These are phyloP conservation scores for Nothophaeocryptopus gaeumannii DNA, from an alignment of 2,329 filamentous ascomycete genomes.

Conservation along the genomic window DNA sequence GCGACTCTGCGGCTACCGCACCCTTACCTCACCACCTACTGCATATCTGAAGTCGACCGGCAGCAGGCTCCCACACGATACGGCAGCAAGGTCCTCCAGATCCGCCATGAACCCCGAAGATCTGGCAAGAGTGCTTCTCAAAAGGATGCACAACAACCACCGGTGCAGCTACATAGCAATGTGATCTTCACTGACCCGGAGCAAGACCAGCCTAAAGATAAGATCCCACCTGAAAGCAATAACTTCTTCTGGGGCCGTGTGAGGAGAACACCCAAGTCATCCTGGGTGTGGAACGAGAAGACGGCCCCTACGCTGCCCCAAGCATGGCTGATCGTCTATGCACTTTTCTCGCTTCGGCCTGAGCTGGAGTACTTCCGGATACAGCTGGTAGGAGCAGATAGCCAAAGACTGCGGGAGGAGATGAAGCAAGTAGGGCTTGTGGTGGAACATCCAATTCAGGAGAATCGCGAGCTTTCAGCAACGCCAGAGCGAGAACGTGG, in stretches of 20 bases:
- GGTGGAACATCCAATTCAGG: constrained; percentile 41
- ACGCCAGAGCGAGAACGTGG: constrained; percentile 33
- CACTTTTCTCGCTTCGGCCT: constrained; percentile 45
- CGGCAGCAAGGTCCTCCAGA: constrained; percentile 15
- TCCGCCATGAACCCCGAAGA: constrained; percentile 8
- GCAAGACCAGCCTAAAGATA: constrained; percentile 20
- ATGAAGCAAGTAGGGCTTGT: constrained; percentile 45
- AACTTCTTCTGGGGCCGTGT: constrained; percentile 45
- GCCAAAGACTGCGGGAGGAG: constrained; percentile 39
- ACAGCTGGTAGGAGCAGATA: constrained; percentile 38
- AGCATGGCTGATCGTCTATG: constrained; percentile 49
- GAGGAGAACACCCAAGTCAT: constrained; percentile 43
- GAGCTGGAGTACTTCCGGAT: constrained; percentile 47
- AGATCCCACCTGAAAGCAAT: constrained; percentile 29
- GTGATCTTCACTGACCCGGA: constrained; percentile 32
- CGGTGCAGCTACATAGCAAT: constrained; percentile 40
- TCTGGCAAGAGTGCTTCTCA: constrained; percentile 8
- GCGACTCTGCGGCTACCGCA: constrained; percentile 38
- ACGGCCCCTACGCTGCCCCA: constrained; percentile 43
- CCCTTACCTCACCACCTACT: constrained; percentile 47
- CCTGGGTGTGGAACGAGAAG: constrained; percentile 41
- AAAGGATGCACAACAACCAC: constrained; percentile 9
- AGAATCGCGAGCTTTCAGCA: constrained; percentile 8
- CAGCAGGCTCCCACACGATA: constrained; percentile 30
- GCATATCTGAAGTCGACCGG: constrained; percentile 29